Evolutionary conservation across 2,329 filamentous ascomycete genomes (phyloP), one percentile per base, ranked within the genome.

Genomic region (Pezicula neosporulosa): DNA sequence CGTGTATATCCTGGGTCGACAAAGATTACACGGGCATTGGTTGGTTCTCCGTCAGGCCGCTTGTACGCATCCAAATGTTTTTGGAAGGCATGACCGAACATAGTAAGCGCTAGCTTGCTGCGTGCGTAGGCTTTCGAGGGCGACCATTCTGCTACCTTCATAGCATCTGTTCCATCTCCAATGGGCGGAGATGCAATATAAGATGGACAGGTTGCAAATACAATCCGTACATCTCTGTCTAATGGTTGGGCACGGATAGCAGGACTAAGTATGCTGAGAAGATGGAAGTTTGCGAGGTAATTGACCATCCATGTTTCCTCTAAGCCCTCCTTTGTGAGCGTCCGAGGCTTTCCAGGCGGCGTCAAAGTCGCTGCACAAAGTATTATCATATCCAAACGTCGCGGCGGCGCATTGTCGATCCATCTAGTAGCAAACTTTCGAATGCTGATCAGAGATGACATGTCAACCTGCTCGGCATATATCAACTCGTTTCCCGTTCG

Each of bases 291-390:
- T 56, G 91, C 87, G 37, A 99, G 79, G 68, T 91, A 99, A 67
- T 99, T 99, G 61, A 97, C 77, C 72, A 91, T 90, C 92, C 92
- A 97, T 54, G 88, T 93, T 58, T 86, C 80, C 66, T 97, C 93
- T 13, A 97, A 74, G 1, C 90, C 91, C 64, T 97, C 91, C 6
- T 77, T 71, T 0, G 91, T 96, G 57, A 81, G 73, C 1, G 69
- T 73, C 27, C 81, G 75, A 57, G 75, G 72, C 5, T 79, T 77
- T 1, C 85, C 88, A 10, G 80, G 80, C 2, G 90, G 86, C 4
- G 87, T 89, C 59, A 91, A 74, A 0, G 86, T 87, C 42, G 88
- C 88, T 9, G 87, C 94, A 68, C 91, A 96, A 16, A 99, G 78
- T 18, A 99, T 81, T 44, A 99, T 75, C 84, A 93, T 92, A 68